A percentile compares a stretch with the other conserved stretches of the same genome.
Evolutionary conservation across 768 basidiomycete species (phyloP).

Genomic region (Suillus alpinus): DNA sequence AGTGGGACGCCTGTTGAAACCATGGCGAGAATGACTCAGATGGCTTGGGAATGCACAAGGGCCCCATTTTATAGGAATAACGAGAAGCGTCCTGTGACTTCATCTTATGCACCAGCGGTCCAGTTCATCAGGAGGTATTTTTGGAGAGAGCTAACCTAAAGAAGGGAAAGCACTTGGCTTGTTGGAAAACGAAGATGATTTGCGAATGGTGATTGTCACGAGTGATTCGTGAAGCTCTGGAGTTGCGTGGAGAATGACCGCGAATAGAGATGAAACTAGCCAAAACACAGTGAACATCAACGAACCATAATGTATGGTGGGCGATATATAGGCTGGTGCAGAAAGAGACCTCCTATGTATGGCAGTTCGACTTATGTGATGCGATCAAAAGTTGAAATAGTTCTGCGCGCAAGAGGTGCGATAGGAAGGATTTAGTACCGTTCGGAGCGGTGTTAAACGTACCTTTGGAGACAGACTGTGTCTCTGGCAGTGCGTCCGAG

Average conservation of each 20-base stretch:
- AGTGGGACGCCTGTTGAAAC: constrained; percentile 7
- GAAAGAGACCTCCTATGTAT: not conserved
- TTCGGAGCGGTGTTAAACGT: not conserved
- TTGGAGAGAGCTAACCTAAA: not conserved
- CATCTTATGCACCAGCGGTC: not conserved
- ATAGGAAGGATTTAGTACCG: too few relatives aligned
- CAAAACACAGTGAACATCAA: not conserved
- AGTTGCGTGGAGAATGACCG: not conserved
- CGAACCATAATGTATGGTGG: not conserved
- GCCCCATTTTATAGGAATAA: not conserved
- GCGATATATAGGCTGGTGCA: not conserved
- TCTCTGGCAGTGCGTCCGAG: not conserved
- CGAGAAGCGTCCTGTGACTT: not conserved
- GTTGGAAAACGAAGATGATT: not conserved
- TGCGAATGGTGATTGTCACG: not conserved
- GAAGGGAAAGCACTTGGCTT: not conserved
- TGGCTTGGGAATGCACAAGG: not conserved
- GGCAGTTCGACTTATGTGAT: too few relatives aligned
- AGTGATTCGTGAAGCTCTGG: not conserved
- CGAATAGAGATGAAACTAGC: not conserved
- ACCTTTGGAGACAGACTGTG: not conserved
- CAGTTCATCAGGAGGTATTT: not conserved
- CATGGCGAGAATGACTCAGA: not conserved
- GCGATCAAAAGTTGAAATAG: too few relatives aligned
- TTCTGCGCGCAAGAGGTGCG: too few relatives aligned